Evolutionary conservation across 345 rosid species (phyloP).

Genomic region (Moricandia arvensis): DNA sequence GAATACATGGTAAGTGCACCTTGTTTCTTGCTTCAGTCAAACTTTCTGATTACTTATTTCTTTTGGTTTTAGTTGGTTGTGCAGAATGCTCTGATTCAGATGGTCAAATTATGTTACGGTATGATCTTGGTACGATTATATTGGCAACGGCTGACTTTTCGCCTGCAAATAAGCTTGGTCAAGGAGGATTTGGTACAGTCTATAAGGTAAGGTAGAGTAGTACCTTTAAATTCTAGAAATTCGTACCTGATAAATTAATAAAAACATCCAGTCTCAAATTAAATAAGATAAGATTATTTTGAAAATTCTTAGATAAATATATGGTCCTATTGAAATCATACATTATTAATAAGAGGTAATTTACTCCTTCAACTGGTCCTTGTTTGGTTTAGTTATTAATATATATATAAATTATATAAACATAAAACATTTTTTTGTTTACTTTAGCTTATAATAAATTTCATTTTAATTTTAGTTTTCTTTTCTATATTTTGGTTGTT

Average conservation of each 20-base stretch:
- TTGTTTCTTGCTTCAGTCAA: background rate
- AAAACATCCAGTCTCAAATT: too few species aligned
- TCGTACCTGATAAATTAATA: too few species aligned
- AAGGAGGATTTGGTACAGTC: background rate
- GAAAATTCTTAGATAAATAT: too few species aligned
- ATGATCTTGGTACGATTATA: background rate
- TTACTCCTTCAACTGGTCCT: too few species aligned
- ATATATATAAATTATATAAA: too few species aligned
- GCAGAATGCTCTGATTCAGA: conserved; percentile 7
- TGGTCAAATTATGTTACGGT: background rate
- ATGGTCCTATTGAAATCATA: background rate
- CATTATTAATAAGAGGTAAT: too few species aligned
- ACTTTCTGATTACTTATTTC: background rate
- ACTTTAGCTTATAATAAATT: too few species aligned
- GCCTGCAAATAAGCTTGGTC: background rate
- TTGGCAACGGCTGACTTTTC: background rate
- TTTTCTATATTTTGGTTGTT: too few species aligned
- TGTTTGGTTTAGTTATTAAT: too few species aligned
- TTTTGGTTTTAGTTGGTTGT: background rate
- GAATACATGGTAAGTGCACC: background rate
- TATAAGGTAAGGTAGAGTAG: background rate
- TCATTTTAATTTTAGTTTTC: too few species aligned
- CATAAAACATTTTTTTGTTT: too few species aligned
- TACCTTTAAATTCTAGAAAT: background rate
- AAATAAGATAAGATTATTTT: too few species aligned